Conservation (phyloP, 176 grass and related monocot species). For the Phoenix dactylifera region DNA sequence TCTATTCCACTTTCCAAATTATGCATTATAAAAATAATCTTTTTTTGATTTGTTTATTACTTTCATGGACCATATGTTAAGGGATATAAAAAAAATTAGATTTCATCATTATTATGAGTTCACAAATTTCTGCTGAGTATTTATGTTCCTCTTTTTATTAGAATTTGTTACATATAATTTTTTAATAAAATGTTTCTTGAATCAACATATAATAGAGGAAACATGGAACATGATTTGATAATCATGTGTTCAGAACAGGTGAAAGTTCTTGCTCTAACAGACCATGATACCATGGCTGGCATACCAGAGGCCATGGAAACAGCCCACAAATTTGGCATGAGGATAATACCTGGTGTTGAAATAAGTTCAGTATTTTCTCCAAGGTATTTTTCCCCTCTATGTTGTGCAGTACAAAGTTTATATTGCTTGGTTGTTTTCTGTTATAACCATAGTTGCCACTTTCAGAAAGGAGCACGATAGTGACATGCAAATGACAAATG, state of each 20-base stretch:
- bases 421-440: background rate
- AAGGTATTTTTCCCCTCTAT: slow-evolving; percentile 26
- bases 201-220: background rate
- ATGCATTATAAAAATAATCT: too few relatives aligned
- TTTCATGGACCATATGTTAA: too few relatives aligned
- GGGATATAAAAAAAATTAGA: too few relatives aligned
- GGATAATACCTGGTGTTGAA: slow-evolving; percentile 91
- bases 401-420: background rate
- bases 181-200: too few relatives aligned
- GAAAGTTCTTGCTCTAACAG: slow-evolving; percentile 87
- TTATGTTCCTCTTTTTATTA: slow-evolving; percentile 2
- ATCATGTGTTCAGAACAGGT: slow-evolving; percentile 38
- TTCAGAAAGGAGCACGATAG: too few relatives aligned
- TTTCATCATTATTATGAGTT: too few relatives aligned
- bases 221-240: slow-evolving; percentile 24
- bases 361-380: slow-evolving; percentile 78
- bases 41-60: too few relatives aligned
- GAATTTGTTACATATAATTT: background rate
- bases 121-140: too few relatives aligned
- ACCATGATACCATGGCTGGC: slow-evolving; percentile 93
- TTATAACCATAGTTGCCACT: too few relatives aligned
- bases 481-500: too few relatives aligned
- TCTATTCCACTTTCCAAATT: too few relatives aligned
- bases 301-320: slow-evolving; percentile 63
- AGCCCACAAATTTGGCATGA: slow-evolving; percentile 67